Conservation (phyloP, 768 basidiomycete genomes). For the Phanerodontia chrysosporium region DNA sequence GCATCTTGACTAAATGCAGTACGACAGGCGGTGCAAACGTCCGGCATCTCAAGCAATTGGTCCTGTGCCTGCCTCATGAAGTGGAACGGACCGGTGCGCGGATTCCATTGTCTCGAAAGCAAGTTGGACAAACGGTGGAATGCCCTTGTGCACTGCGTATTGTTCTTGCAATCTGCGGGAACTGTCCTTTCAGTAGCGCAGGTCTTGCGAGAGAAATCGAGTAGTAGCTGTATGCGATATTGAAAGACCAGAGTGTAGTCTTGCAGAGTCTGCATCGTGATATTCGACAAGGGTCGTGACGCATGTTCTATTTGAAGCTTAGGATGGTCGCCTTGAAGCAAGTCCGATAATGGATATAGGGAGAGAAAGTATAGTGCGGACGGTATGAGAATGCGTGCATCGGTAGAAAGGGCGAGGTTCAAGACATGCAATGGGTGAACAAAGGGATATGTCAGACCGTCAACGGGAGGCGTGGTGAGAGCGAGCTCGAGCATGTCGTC, state of each 20-base stretch:
- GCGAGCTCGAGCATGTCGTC: slow-evolving; percentile 53
- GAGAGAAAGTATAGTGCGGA: slow-evolving; percentile 57
- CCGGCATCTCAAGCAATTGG: slow-evolving; percentile 27
- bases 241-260: slow-evolving; percentile 57
- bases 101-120: slow-evolving; percentile 43
- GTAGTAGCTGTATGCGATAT: slow-evolving; percentile 42
- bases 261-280: slow-evolving; percentile 39
- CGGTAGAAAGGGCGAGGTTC: slow-evolving; percentile 48
- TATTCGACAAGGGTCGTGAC: slow-evolving; percentile 42
- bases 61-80: slow-evolving; percentile 46
- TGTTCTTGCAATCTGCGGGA: slow-evolving; percentile 26
- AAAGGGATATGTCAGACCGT: slow-evolving; percentile 50
- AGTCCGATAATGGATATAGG: slow-evolving; percentile 46
- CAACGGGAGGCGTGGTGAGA: slow-evolving; percentile 35
- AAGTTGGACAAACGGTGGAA: slow-evolving; percentile 41
- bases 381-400: slow-evolving; percentile 44
- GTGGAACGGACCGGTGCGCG: slow-evolving; percentile 49
- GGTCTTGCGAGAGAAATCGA: slow-evolving; percentile 44
- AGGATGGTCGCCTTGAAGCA: slow-evolving; percentile 47
- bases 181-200: slow-evolving; percentile 27
- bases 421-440: slow-evolving; percentile 56
- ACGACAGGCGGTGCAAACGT: slow-evolving; percentile 43
- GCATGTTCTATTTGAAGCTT: slow-evolving; percentile 47
- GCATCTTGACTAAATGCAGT: slow-evolving; percentile 39
- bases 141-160: slow-evolving; percentile 32